Evolutionary conservation across 208 protist genomes (phyloP), one percentile per base, ranked within the genome.

Genomic region (Leishmania lainsoni): DNA sequence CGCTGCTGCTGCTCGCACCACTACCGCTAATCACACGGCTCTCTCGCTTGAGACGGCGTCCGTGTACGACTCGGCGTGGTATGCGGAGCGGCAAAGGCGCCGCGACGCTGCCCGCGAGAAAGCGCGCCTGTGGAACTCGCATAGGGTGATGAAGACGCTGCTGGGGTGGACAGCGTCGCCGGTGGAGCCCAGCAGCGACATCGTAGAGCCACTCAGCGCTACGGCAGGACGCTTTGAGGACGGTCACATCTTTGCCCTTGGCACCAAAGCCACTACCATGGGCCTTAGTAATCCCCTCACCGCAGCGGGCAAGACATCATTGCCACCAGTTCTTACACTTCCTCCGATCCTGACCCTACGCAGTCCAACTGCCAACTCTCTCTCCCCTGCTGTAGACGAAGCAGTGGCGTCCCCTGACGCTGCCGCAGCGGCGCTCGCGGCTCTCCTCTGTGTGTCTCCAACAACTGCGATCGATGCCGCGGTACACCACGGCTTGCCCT

Each of bases 61-160:
- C 14, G 12, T 29, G 48, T 52, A 58, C 1, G 45, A 72, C 29
- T 35, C 58, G 14, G 20, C 16, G 79, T 94, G 91, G 89, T 93
- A 92, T 85, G 81, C 83, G 22, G 75, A 87, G 58, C 86, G 89
- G 6, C 86, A 88, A 29, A 77, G 75, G n/a, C 63, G 77, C 78
- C 81, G 84, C 65, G 88, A 87, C n/a, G 84, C 82, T 45, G 81
- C 87, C n/a, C 74, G 83, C 77, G 71, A 86, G 29, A 83, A 89
- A 16, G 84, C 87, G 2, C 76, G 81, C 3, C 75, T 94, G 63
- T 95, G 90, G 92, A 89, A 86, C 56, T 86, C 90, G 49, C 76
- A 87, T 8, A 89, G 91, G 3, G 86, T 97, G 42, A 95, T 97
- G 94, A 78, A 85, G 48, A 97, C 93, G 29, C 85, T 97, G 8